A percentile compares a stretch with the other conserved stretches of the same genome.
Evolutionary conservation across 805 yeast genomes (phyloP).

Genomic region (Pichia cephalocereana): DNA sequence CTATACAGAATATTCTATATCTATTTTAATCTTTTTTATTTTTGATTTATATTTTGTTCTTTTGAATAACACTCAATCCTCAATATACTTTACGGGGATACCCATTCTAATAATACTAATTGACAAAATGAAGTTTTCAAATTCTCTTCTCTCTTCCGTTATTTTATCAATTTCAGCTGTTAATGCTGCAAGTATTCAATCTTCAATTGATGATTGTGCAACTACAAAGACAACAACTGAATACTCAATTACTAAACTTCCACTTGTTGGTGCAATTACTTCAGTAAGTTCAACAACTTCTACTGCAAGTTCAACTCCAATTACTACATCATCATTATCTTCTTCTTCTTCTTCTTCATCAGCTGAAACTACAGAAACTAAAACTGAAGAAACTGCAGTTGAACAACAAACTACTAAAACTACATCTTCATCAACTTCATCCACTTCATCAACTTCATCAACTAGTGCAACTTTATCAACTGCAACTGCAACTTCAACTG

Average conservation of each 20-base stretch:
- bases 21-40: no score
- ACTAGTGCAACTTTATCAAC: no score
- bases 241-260: conserved; percentile 10
- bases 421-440: conserved; percentile 9
- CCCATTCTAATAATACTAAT: no score
- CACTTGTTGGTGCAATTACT: conserved; percentile 10
- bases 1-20: no score
- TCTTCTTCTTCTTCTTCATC: background rate
- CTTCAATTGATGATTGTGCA: background rate
- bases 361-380: background rate
- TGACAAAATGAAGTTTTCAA: background rate
- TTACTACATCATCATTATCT: background rate
- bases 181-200: background rate
- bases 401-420: background rate
- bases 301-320: no score
- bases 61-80: no score
- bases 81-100: no score
- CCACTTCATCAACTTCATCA: conserved; percentile 10
- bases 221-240: conserved; percentile 12
- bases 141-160: background rate
- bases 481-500: conserved; percentile 7
- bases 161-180: background rate
- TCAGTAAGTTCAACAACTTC: background rate
- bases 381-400: background rate
- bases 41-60: no score